These are phyloP conservation scores for Exophiala sp. DNA, from an alignment of 2,329 filamentous ascomycete genomes.

Conservation along the genomic window DNA sequence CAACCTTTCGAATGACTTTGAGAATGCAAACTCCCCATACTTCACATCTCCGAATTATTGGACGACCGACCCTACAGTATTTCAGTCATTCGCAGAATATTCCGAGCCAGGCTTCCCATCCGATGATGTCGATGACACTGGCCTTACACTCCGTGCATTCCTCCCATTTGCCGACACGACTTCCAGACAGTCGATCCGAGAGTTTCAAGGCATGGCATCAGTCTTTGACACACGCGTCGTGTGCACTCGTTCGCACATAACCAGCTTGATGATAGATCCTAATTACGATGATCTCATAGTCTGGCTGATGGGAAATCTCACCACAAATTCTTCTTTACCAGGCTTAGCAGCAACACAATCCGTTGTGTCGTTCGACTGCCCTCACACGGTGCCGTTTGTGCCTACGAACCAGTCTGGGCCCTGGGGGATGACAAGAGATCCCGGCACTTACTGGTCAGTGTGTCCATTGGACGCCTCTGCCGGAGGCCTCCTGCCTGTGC, in stretches of 20 bases:
- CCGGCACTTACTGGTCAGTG: no score
- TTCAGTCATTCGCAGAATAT: background rate
- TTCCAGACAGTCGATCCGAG: background rate
- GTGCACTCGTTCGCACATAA: background rate
- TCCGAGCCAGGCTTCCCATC: background rate
- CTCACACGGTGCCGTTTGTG: no score
- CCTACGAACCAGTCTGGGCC: no score
- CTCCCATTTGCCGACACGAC: background rate
- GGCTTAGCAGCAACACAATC: no score
- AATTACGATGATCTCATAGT: no score
- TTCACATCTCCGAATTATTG: background rate
- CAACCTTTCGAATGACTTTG: background rate
- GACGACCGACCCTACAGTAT: background rate
- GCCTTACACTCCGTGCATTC: background rate
- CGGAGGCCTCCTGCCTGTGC: no score
- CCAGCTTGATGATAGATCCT: no score
- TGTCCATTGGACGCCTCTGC: no score
- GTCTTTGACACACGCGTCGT: background rate
- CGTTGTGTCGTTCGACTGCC: no score
- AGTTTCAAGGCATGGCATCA: background rate
- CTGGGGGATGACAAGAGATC: no score
- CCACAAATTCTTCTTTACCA: no score
- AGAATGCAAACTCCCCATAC: background rate
- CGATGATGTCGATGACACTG: background rate
- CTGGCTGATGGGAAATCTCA: no score